Percentiles rank a stretch among this genome's conserved stretches.
Conservation (phyloP, 257 asterid genomes). For the Rauvolfia tetraphylla region DNA sequence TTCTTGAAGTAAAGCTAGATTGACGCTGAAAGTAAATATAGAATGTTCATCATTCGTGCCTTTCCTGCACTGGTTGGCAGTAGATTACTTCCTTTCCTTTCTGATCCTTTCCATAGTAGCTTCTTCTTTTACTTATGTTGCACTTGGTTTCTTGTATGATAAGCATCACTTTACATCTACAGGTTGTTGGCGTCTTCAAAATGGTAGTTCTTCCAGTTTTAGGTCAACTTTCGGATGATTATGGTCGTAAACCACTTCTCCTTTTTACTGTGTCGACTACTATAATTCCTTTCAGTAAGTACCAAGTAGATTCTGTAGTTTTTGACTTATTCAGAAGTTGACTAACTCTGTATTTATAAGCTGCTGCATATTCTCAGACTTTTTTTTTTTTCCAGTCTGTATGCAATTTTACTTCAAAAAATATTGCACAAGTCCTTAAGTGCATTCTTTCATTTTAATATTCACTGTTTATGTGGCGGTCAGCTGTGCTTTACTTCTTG, state of each 20-base stretch:
- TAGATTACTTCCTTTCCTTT: not conserved
- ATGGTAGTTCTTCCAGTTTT: constrained; percentile 79
- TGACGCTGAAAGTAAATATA: not conserved
- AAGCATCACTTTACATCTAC: constrained; percentile 15
- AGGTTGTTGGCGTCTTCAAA: constrained; percentile 88
- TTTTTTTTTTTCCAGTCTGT: not conserved
- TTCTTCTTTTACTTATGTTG: not conserved
- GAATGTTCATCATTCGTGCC: not conserved
- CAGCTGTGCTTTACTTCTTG: constrained; percentile 14
- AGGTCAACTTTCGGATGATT: constrained; percentile 93
- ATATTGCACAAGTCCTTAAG: not conserved
- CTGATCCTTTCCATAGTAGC: not conserved
- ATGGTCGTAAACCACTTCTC: constrained; percentile 90
- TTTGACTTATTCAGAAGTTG: not conserved
- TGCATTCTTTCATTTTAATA: not conserved
- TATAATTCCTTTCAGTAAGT: constrained; percentile 73
- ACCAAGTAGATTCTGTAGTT: not conserved
- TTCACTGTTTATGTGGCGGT: not conserved
- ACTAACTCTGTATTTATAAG: not conserved
- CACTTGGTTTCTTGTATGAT: not conserved
- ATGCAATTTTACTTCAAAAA: not conserved
- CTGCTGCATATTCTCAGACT: not conserved
- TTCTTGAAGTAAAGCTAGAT: not conserved
- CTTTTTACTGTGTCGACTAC: constrained; percentile 72
- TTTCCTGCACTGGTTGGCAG: not conserved